Evolutionary conservation across 2,329 filamentous ascomycete genomes (phyloP).

Genomic region (Chalara sp.): DNA sequence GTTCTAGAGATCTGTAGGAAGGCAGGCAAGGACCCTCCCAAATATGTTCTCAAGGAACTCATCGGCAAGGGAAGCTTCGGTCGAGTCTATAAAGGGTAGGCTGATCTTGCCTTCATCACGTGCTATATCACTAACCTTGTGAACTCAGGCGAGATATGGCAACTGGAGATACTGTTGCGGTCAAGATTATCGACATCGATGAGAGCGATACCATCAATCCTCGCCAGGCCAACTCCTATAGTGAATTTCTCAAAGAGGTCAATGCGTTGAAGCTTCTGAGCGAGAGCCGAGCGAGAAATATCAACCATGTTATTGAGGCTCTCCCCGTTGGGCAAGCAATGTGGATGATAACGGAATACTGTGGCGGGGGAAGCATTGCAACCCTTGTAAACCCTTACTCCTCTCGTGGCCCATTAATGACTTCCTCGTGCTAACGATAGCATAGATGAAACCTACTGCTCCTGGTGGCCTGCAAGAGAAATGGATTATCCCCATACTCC

Average conservation of each 20-base stretch:
- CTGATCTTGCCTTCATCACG: constrained; percentile 6
- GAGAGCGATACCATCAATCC: constrained; percentile 64
- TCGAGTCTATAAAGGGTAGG: constrained; percentile 59
- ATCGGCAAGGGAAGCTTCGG: constrained; percentile 73
- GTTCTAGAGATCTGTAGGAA: constrained; percentile 57
- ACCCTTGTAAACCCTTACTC: constrained; percentile 46
- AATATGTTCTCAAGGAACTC: constrained; percentile 63
- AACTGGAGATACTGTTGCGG: constrained; percentile 52
- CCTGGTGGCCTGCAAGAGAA: constrained; percentile 62
- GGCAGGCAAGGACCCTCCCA: constrained; percentile 52
- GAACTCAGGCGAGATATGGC: constrained; percentile 24
- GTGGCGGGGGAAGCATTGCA: constrained; percentile 77
- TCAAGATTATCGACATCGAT: constrained; percentile 83
- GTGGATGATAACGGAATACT: constrained; percentile 87
- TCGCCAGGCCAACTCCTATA: constrained; percentile 59
- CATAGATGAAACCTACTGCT: constrained; percentile 55
- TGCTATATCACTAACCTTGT: constrained; percentile 5
- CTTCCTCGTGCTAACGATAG: too few species aligned
- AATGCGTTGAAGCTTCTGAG: constrained; percentile 65
- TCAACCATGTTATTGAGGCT: constrained; percentile 76
- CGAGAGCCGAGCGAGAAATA: constrained; percentile 68
- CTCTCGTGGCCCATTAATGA: constrained; percentile 22
- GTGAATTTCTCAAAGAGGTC: constrained; percentile 63
- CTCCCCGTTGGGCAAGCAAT: constrained; percentile 71
- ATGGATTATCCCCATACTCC: constrained; percentile 61